phyloP scores from a whole-genome alignment of 2,329 filamentous ascomycete species.

The Fusarium sp. region DNA sequence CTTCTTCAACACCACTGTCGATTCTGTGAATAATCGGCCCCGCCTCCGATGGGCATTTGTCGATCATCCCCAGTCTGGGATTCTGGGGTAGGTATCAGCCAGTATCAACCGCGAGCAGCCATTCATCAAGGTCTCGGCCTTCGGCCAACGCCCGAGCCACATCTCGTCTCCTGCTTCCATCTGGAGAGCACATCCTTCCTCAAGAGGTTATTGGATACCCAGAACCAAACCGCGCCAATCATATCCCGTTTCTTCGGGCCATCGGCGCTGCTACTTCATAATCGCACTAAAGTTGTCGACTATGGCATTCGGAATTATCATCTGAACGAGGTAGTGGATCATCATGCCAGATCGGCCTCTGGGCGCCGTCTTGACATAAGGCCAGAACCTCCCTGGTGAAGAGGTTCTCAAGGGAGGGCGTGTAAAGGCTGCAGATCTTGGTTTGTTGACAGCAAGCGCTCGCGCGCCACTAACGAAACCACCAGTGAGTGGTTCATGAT shows the following conservation, averaged over 20 bases:
- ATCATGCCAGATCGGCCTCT: background rate
- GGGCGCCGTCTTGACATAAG: constrained; percentile 4
- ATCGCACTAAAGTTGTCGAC: background rate
- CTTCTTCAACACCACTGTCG: constrained; percentile 28
- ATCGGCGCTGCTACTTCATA: constrained; percentile 2
- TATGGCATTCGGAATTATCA: background rate
- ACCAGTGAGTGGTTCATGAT: background rate
- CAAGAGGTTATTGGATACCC: background rate
- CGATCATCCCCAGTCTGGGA: constrained; percentile 33
- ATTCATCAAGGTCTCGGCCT: constrained; percentile 19
- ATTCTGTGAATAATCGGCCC: constrained; percentile 35
- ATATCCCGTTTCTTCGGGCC: constrained; percentile 6
- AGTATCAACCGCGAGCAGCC: constrained; percentile 4
- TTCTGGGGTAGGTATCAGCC: constrained; percentile 35
- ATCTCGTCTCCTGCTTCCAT: constrained; percentile 5
- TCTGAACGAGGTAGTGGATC: background rate
- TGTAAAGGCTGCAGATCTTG: background rate
- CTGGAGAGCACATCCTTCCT: background rate
- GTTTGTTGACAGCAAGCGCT: background rate
- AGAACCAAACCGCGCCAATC: constrained; percentile 2
- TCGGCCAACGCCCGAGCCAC: constrained; percentile 42
- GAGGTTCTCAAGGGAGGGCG: background rate
- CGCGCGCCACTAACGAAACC: background rate
- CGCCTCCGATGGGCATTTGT: constrained; percentile 32
- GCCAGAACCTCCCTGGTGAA: background rate